A percentile compares a stretch with the other conserved stretches of the same genome.
Conservation (phyloP, 148 eudicot species). For the Arctostaphylos glauca region DNA sequence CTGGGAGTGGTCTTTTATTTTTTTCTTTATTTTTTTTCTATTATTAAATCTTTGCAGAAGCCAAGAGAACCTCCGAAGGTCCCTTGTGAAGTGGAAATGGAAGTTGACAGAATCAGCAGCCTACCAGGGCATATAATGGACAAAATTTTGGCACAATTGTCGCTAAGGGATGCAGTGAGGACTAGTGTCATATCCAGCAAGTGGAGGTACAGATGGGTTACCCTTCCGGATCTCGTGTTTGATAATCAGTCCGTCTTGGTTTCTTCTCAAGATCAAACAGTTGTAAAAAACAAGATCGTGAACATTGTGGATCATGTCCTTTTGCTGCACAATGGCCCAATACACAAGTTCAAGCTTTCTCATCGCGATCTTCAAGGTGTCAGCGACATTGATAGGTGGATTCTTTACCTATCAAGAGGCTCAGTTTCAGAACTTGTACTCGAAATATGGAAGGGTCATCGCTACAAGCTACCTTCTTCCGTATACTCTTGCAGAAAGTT, state of each 20-base stretch:
- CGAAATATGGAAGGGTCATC: slow-evolving; percentile 91
- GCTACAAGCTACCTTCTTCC: slow-evolving; percentile 74
- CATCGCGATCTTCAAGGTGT: slow-evolving; percentile 79
- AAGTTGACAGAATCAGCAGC: slow-evolving; percentile 64
- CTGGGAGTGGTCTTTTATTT: background rate
- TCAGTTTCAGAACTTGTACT: slow-evolving; percentile 61
- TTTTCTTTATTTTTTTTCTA: background rate
- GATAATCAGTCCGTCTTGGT: slow-evolving; percentile 59
- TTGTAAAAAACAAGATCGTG: slow-evolving; percentile 54
- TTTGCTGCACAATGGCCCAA: slow-evolving; percentile 62
- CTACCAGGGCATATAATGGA: slow-evolving; percentile 70
- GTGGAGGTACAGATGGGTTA: slow-evolving; percentile 82
- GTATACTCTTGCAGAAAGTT: slow-evolving; percentile 52
- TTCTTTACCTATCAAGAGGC: slow-evolving; percentile 64
- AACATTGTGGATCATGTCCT: slow-evolving; percentile 69
- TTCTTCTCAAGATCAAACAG: slow-evolving; percentile 52
- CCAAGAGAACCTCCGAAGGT: slow-evolving; percentile 56
- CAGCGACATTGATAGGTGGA: slow-evolving; percentile 79
- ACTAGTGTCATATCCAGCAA: slow-evolving; percentile 64
- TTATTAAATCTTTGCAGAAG: slow-evolving; percentile 33
- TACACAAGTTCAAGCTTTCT: slow-evolving; percentile 79
- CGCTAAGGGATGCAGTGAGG: slow-evolving; percentile 74
- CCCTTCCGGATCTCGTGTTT: slow-evolving; percentile 64
- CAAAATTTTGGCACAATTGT: slow-evolving; percentile 51
- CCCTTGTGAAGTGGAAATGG: slow-evolving; percentile 45